Evolutionary conservation across 2,329 filamentous ascomycete species (phyloP).

Genomic region (Phialophora verrucosa): DNA sequence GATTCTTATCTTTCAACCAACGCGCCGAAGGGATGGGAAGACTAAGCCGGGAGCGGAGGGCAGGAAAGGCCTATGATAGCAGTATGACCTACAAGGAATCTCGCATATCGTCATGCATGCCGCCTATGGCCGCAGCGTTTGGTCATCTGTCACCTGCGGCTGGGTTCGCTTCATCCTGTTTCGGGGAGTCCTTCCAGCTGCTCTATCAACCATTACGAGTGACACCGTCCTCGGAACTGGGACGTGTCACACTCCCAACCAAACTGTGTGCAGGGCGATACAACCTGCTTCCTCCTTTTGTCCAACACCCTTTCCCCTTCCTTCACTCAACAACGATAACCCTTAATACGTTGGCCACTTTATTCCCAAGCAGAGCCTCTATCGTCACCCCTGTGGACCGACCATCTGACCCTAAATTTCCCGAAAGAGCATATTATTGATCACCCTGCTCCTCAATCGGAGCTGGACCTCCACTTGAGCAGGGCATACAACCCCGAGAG

Average conservation of each 20-base stretch:
- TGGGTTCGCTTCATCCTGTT: constrained; percentile 12
- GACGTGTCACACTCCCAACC: constrained; percentile 20
- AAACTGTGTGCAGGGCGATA: constrained; percentile 5
- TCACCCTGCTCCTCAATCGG: constrained; percentile 26
- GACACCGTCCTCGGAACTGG: neutral
- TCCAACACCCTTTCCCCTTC: constrained; percentile 8
- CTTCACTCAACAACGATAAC: constrained; percentile 4
- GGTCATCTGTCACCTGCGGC: constrained; percentile 24
- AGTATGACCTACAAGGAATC: constrained; percentile 14
- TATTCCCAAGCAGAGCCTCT: neutral
- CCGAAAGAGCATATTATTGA: constrained; percentile 15
- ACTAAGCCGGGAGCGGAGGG: constrained; percentile 16
- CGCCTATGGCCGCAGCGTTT: constrained; percentile 15
- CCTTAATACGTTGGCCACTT: neutral
- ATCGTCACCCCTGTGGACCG: neutral
- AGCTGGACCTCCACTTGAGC: constrained; percentile 26
- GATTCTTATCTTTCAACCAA: constrained; percentile 11
- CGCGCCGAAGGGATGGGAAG: constrained; percentile 10
- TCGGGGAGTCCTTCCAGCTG: constrained; percentile 11
- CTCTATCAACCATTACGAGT: constrained; percentile 17
- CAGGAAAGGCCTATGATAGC: constrained; percentile 13
- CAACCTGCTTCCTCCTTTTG: constrained; percentile 11
- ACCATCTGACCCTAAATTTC: constrained; percentile 12
- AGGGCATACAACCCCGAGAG: constrained; percentile 6
- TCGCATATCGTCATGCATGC: constrained; percentile 23